These are phyloP conservation scores for Coemansia sp. DNA, from an alignment of 192 early-diverging fungal genomes.

Conservation along the genomic window DNA sequence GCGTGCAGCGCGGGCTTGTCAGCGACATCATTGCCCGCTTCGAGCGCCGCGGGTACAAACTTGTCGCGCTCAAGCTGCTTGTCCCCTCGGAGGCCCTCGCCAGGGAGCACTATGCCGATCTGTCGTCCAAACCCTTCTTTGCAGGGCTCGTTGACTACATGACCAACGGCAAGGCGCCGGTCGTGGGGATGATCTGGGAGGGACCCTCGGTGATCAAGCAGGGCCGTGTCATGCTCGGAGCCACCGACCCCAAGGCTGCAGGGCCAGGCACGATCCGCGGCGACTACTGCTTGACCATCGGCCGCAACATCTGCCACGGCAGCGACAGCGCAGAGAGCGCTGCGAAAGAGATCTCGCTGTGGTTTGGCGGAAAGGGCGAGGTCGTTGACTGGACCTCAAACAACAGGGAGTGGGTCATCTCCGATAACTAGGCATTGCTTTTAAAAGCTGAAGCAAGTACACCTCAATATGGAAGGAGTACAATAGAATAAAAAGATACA, in stretches of 20 bases:
- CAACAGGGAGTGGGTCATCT: slow-evolving; percentile 69
- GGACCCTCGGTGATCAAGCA: slow-evolving; percentile 85
- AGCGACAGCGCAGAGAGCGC: slow-evolving; percentile 85
- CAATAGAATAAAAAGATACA: too few relatives aligned
- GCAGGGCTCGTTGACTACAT: slow-evolving; percentile 89
- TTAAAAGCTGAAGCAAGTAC: neutral
- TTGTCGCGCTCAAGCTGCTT: slow-evolving; percentile 80
- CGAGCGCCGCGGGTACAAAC: slow-evolving; percentile 89
- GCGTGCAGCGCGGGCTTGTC: slow-evolving; percentile 84
- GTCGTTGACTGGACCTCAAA: slow-evolving; percentile 62
- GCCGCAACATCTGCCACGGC: slow-evolving; percentile 87
- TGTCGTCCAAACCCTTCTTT: slow-evolving; percentile 86
- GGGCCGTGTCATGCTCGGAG: slow-evolving; percentile 87
- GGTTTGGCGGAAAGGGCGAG: slow-evolving; percentile 71
- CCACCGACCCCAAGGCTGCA: slow-evolving; percentile 87
- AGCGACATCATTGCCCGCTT: slow-evolving; percentile 86
- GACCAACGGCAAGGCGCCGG: slow-evolving; percentile 85
- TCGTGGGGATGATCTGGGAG: slow-evolving; percentile 83
- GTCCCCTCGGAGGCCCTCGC: slow-evolving; percentile 65
- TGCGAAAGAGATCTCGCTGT: slow-evolving; percentile 76
- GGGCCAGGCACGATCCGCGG: slow-evolving; percentile 90
- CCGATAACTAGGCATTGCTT: slow-evolving; percentile 62
- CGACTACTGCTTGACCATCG: slow-evolving; percentile 76
- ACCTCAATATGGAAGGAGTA: too few relatives aligned
- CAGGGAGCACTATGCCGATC: slow-evolving; percentile 88